These are phyloP conservation scores for Solanum peruvianum DNA, from an alignment of 257 asterid genomes.

Conservation along the genomic window DNA sequence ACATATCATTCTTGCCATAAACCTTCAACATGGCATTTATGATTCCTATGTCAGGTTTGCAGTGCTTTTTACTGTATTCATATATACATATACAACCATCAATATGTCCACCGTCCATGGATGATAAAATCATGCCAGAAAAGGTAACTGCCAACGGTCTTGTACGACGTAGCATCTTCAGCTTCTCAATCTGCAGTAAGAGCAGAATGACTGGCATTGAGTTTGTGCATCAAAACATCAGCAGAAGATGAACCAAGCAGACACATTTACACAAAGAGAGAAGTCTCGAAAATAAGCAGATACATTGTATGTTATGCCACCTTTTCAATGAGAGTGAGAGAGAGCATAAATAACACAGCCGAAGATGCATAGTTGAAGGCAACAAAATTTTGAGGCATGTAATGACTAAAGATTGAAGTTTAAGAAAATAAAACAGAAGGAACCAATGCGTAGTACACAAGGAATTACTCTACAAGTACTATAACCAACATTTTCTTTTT, in stretches of 20 bases:
- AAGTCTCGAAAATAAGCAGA: not conserved
- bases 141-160: conserved; percentile 66
- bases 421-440: not conserved
- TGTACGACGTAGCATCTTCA: conserved; percentile 26
- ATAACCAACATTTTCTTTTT: not conserved
- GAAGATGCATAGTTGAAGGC: not conserved
- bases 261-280: not conserved
- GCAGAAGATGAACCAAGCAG: not conserved
- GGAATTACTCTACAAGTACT: not conserved
- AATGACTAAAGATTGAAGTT: not conserved
- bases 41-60: conserved; percentile 58
- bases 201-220: not conserved
- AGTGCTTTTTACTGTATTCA: conserved; percentile 46
- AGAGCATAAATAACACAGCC: not conserved
- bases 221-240: not conserved
- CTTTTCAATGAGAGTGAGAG: not conserved
- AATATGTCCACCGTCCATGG: conserved; percentile 77
- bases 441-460: not conserved
- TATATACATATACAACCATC: conserved; percentile 52
- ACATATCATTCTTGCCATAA: conserved; percentile 67
- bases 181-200: conserved; percentile 56
- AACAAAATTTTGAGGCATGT: not conserved
- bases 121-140: conserved; percentile 77
- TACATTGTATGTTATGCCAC: not conserved
- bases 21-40: conserved; percentile 80